A percentile compares a stretch with the other conserved stretches of the same genome.
These are phyloP conservation scores for Exserohilum rostratum DNA, from an alignment of 2,329 filamentous ascomycete genomes.

Conservation along the genomic window DNA sequence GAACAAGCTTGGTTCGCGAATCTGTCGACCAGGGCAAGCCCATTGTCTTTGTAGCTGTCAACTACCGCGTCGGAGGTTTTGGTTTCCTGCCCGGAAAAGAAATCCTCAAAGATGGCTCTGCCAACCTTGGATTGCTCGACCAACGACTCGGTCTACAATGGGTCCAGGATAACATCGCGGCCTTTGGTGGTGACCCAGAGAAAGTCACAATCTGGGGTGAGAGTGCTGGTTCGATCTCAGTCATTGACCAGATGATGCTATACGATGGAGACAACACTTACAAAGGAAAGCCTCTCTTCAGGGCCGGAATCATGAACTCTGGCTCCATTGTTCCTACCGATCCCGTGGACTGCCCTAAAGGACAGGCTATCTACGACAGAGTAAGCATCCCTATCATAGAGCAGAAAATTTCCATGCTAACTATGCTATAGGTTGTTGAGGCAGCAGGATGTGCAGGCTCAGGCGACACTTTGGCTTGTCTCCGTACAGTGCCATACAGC, in stretches of 20 bases:
- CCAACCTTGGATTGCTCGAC: constrained; percentile 75
- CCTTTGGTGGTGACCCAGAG: constrained; percentile 79
- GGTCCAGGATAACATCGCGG: constrained; percentile 76
- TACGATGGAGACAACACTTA: constrained; percentile 76
- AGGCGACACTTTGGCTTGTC: constrained; percentile 55
- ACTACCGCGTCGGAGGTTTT: constrained; percentile 77
- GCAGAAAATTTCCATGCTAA: constrained; percentile 60
- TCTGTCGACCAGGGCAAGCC: constrained; percentile 62
- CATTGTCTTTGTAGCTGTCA: constrained; percentile 76
- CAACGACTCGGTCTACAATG: constrained; percentile 75
- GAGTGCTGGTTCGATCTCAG: constrained; percentile 64
- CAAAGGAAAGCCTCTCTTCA: constrained; percentile 76
- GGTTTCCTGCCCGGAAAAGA: constrained; percentile 75
- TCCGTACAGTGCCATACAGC: constrained; percentile 55
- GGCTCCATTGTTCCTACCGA: constrained; percentile 49
- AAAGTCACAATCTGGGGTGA: constrained; percentile 83
- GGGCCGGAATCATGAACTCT: constrained; percentile 73
- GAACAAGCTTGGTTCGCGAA: constrained; percentile 46
- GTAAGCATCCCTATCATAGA: constrained; percentile 28
- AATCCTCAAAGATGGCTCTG: constrained; percentile 68
- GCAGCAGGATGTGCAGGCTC: constrained; percentile 54
- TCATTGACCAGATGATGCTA: constrained; percentile 76
- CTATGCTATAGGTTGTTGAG: constrained; percentile 53
- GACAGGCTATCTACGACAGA: constrained; percentile 63
- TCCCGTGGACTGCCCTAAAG: constrained; percentile 68